Evolutionary conservation across 2,329 filamentous ascomycete genomes (phyloP).

Genomic region (Apiospora koreana): DNA sequence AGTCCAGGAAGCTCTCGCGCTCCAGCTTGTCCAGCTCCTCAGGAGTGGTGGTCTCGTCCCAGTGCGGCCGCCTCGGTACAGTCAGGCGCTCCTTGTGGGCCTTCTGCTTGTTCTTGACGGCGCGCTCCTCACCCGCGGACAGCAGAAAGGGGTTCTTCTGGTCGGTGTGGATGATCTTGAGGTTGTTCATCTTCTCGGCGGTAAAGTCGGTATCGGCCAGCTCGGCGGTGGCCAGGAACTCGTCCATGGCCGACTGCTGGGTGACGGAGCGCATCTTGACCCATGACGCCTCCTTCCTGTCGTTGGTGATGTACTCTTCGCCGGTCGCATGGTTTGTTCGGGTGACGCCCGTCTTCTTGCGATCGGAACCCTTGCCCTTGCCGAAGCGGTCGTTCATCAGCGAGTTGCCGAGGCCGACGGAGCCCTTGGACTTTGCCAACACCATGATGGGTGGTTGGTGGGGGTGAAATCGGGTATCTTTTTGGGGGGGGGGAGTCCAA

Average conservation of each 20-base stretch:
- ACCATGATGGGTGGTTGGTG: conserved; percentile 45
- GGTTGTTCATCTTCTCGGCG: conserved; percentile 97
- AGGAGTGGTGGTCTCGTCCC: conserved; percentile 84
- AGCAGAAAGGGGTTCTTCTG: conserved; percentile 95
- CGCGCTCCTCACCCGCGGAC: conserved; percentile 80
- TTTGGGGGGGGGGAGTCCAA: not conserved
- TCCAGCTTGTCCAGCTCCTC: conserved; percentile 79
- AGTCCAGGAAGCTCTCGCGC: conserved; percentile 78
- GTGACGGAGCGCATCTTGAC: conserved; percentile 99
- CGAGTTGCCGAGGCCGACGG: conserved; percentile 91
- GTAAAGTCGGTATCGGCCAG: conserved; percentile 98
- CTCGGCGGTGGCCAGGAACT: conserved; percentile 94
- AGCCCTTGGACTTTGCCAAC: conserved; percentile 88
- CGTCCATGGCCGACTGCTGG: conserved; percentile 93
- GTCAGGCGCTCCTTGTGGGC: conserved; percentile 78
- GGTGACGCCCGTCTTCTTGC: conserved; percentile 67
- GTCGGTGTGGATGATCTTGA: conserved; percentile 97
- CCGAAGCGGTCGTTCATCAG: conserved; percentile 99
- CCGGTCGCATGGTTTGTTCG: conserved; percentile 79
- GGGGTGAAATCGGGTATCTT: not conserved
- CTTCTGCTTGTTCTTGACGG: conserved; percentile 77
- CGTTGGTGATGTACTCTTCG: conserved; percentile 90
- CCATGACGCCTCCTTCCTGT: conserved; percentile 88
- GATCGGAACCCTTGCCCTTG: conserved; percentile 82
- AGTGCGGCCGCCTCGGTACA: conserved; percentile 85